phyloP scores from a whole-genome alignment of 805 yeast species.

The Nakazawaea populi region DNA sequence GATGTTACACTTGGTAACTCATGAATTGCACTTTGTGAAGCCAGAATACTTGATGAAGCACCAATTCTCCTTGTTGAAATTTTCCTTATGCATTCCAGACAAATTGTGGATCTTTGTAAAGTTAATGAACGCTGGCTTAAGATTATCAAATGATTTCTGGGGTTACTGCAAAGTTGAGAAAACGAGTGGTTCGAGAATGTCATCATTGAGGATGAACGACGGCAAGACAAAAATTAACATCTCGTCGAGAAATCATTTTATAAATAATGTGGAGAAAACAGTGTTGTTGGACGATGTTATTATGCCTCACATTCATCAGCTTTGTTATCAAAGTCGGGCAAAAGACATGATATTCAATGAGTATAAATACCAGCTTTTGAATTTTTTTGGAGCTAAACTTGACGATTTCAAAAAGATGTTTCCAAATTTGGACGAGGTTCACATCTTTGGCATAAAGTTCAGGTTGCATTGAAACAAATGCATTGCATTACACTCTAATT shows the following conservation, averaged over 20 bases:
- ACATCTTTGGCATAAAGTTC: constrained; percentile 4
- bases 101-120: not conserved
- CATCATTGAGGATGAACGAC: too few species aligned
- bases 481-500: too few species aligned
- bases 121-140: not conserved
- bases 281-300: constrained; percentile 1
- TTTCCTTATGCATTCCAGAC: constrained; percentile 2
- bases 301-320: not conserved
- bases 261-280: not conserved
- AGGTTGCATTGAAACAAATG: not conserved
- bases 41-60: constrained; percentile 1
- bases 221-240: not conserved
- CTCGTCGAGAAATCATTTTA: not conserved
- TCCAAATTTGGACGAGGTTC: not conserved
- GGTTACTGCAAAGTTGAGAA: too few species aligned
- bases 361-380: constrained; percentile 8
- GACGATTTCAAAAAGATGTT: constrained; percentile 1
- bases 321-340: not conserved
- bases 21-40: not conserved
- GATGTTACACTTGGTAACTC: constrained; percentile 1
- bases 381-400: constrained; percentile 6
- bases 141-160: constrained; percentile 4
- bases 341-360: not conserved
- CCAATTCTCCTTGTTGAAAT: not conserved
- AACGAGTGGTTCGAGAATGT: too few species aligned